Evolutionary conservation across 1,139 yeast genomes (phyloP), one percentile per base, ranked within the genome.

Genomic region (Debaryomyces sp.): DNA sequence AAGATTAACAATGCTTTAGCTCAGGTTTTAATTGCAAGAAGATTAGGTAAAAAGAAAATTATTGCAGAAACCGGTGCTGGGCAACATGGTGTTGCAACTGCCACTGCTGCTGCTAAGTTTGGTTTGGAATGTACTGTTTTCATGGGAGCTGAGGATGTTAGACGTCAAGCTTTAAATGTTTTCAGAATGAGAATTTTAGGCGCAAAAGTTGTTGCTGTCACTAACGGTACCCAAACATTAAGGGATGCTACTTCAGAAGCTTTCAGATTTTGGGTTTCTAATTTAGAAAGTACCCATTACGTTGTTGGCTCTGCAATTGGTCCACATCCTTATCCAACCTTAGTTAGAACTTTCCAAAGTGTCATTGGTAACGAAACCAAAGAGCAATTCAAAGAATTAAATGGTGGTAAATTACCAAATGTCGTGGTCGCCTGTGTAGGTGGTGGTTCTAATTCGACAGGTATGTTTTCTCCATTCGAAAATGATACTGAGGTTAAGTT

Each of bases 1-100:
- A 94, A 94, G 73, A 94, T 94, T 66, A 94, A 94, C 71, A 94
- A 94, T 62, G 98, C 99, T 23, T 73, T 94, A 55, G 97, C 97
- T 18, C 99, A 94, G 75, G 94, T 90, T 22, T 77, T 94, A 53
- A 78, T 94, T 58, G 99, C 99, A 33, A 89, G 81, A 68, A 82
- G 99, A 68, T 78, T 95, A 58, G 99, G 99, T 44, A 94, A 94
- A 76, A 84, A 76, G 53, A 85, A 88, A 60, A 83, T 94, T 53
- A 94, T 94, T 66, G 99, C 99, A 41, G 99, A 94, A 75, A 94
- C 99, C 41, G 99, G 99, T 70, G 99, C 99, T 47, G 99, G 99
- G 54, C 99, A 94, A 76, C 99, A 94, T 67, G 99, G 99, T 75
- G 99, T 94, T 40, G 99, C 99, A 41, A 94, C 99, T 50, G 99